Evolutionary conservation across 1,284 basidiomycete genomes (phyloP).

Genomic region (Pseudomicrostroma phylloplanum): DNA sequence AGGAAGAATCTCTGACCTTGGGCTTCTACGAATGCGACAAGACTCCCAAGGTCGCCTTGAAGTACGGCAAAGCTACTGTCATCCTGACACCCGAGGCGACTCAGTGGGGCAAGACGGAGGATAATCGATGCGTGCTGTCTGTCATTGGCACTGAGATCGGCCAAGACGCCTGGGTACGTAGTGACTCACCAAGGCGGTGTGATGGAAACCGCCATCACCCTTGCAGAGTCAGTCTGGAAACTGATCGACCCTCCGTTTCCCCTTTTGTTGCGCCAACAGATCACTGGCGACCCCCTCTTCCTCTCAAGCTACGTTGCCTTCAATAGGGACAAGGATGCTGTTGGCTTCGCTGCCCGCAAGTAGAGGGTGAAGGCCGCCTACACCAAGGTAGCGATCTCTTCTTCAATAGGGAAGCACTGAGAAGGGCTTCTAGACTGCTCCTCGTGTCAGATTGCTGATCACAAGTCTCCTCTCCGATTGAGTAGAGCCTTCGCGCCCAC

Average conservation of each 20-base stretch:
- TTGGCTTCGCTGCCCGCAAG: slow-evolving; percentile 48
- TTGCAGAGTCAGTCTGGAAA: too few relatives aligned
- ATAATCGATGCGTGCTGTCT: slow-evolving; percentile 37
- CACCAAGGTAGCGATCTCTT: too few relatives aligned
- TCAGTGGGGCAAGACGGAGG: slow-evolving; percentile 32
- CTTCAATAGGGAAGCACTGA: too few relatives aligned
- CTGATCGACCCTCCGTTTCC: too few relatives aligned
- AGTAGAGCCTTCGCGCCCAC: background rate
- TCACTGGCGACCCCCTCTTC: slow-evolving; percentile 52
- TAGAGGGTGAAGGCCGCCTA: background rate
- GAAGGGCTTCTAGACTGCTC: background rate
- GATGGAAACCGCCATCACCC: too few relatives aligned
- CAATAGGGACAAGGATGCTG: slow-evolving; percentile 49
- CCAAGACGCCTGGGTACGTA: background rate
- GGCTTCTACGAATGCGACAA: slow-evolving; percentile 44
- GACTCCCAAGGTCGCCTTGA: slow-evolving; percentile 47
- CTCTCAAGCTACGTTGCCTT: slow-evolving; percentile 50
- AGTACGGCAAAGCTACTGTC: slow-evolving; percentile 42
- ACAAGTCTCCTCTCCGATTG: too few relatives aligned
- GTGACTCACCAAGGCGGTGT: slow-evolving; percentile 26
- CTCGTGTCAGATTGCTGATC: too few relatives aligned
- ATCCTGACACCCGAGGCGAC: slow-evolving; percentile 26
- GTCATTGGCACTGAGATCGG: slow-evolving; percentile 49
- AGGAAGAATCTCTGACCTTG: background rate
- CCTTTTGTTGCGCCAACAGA: slow-evolving; percentile 14